These are phyloP conservation scores for Pleurotus giganteus DNA, from an alignment of 768 basidiomycete genomes.

Conservation along the genomic window DNA sequence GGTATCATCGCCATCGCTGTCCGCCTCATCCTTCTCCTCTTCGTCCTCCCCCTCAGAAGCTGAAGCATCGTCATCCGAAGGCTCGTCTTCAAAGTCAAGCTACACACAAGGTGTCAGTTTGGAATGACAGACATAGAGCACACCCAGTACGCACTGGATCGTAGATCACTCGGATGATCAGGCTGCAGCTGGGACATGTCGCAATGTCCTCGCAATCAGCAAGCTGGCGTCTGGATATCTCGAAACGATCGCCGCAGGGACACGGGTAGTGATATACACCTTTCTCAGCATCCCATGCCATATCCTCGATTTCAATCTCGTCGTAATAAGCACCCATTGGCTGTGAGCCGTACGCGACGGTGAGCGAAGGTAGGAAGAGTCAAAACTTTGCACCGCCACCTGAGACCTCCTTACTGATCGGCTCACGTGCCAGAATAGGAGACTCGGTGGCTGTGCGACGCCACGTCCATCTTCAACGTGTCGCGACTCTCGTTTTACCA, in stretches of 20 bases:
- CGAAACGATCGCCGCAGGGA: constrained; percentile 97
- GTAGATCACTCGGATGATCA: constrained; percentile 89
- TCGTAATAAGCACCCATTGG: constrained; percentile 90
- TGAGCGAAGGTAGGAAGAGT: not conserved
- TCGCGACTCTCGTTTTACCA: constrained; percentile 5
- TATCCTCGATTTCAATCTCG: constrained; percentile 97
- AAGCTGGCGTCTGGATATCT: constrained; percentile 85
- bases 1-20: constrained; percentile 63
- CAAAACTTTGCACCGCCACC: no score
- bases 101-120: not conserved
- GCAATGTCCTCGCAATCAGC: constrained; percentile 91
- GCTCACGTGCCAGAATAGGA: no score
- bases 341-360: not conserved
- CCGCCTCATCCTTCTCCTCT: constrained; percentile 30
- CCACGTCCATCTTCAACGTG: constrained; percentile 12
- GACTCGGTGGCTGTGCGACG: no score
- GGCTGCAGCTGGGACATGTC: constrained; percentile 93
- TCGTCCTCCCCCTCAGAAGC: constrained; percentile 42
- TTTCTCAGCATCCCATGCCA: constrained; percentile 84
- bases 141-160: constrained; percentile 77
- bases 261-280: constrained; percentile 94
- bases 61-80: constrained; percentile 39
- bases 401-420: no score
- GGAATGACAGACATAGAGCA: not conserved
- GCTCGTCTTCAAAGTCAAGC: constrained; percentile 6